Evolutionary conservation across 257 asterid species (phyloP).

Genomic region (Henckelia pumila): DNA sequence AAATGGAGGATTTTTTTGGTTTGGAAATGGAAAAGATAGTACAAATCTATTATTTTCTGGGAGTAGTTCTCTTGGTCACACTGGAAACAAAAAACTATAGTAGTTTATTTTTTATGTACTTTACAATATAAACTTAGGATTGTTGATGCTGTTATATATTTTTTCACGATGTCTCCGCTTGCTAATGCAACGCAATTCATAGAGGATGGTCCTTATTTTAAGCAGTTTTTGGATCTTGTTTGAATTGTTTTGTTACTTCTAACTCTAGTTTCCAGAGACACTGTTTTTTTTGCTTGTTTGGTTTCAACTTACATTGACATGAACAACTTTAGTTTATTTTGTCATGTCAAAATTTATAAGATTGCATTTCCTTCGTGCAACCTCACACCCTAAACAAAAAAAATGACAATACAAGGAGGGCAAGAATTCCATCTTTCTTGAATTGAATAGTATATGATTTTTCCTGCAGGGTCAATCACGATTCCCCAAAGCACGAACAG

Average conservation of each 20-base stretch:
- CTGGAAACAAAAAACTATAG: neutral
- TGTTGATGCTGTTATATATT: neutral
- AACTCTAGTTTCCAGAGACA: neutral
- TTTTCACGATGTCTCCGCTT: conserved; percentile 1
- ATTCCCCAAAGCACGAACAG: conserved; percentile 56
- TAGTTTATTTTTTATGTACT: neutral
- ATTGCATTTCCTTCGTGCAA: conserved; percentile 12
- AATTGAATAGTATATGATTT: conserved; percentile 12
- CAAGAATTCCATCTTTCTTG: conserved; percentile 8
- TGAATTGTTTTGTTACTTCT: conserved; percentile 13
- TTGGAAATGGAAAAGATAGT: neutral
- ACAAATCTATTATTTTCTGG: neutral
- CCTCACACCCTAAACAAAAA: neutral
- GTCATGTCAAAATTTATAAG: conserved; percentile 10
- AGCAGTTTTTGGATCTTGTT: conserved; percentile 10
- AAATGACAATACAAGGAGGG: neutral
- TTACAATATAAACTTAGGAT: neutral
- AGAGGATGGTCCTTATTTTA: conserved; percentile 8
- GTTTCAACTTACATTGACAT: conserved; percentile 12
- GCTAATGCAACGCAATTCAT: conserved; percentile 1
- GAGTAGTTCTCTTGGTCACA: neutral
- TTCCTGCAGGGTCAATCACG: conserved; percentile 45
- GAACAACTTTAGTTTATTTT: conserved; percentile 1
- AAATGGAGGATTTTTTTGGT: neutral
- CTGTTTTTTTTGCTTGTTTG: conserved; percentile 16